Evolutionary conservation across 1,139 yeast species (phyloP), one percentile per base, ranked within the genome.

Genomic region (Kodamaea derodonti): DNA sequence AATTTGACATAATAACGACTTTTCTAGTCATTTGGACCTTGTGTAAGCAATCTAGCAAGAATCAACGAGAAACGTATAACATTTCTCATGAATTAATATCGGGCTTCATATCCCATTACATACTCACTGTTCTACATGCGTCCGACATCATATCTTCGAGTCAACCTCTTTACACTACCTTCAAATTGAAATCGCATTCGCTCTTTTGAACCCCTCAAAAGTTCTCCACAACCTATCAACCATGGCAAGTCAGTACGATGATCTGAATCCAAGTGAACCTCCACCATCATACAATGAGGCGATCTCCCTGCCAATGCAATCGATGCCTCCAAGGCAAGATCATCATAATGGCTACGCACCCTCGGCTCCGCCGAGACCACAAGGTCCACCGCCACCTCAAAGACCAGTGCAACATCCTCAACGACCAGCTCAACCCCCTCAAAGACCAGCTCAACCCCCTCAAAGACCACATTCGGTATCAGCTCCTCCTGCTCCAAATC

Each of bases 261-360:
- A 27, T 10, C 13, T 15, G 16, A 16, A 22, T 15, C 35, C 32
- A 9, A 46, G 38, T n/a, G 46, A 35, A 15, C 48, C 47, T 8
- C 55, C 54, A 3, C 56, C 56, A 10, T 35, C 48, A 18, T 52
- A 52, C 35, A 41, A 42, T 13, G 56, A 52, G 30, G 52, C 55
- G 4, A 34, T 48, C 24, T 29, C 24, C 18, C 33, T 16, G 22
- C 33, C 37, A 2, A 30, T 12, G 13, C 30, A 41, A 23, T 32
- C 42, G 14, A 16, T 39, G 6, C 31, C 37, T 2, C 30, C 34
- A 20, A 20, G 10, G 23, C 23, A 8, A 8, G 10, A 20, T 8
- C 23, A 20, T 11, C 23, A 11, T 8, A 8, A 20, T 8, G 11
- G 10, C 23, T 14, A 23, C 34, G 17, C 36, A 34, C 20, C 29